Percentiles rank a stretch among this genome's conserved stretches.
Conservation (phyloP, 2,329 filamentous ascomycete genomes). For the Huntiella abstrusa region DNA sequence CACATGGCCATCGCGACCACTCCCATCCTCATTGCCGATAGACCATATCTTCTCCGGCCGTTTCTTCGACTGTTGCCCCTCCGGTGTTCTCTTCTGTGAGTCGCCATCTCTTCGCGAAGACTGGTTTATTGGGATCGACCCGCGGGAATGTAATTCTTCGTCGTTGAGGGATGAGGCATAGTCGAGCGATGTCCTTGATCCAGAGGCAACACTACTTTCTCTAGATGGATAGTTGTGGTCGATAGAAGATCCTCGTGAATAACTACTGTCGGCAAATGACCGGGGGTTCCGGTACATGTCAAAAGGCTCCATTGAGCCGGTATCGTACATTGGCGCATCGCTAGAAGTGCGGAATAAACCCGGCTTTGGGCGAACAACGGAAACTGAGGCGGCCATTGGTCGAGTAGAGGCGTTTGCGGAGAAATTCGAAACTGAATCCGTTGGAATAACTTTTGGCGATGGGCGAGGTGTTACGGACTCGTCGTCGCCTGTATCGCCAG, state of each 20-base stretch:
- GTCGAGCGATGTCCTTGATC: constrained; percentile 3
- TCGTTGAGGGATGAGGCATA: constrained; percentile 1
- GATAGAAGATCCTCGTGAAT: constrained; percentile 2
- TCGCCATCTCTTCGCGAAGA: too few relatives aligned
- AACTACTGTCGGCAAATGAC: constrained; percentile 1
- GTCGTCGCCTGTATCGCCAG: constrained; percentile 6
- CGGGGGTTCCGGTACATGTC: constrained; percentile 5
- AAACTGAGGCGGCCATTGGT: constrained; percentile 9
- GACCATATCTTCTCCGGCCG: constrained; percentile 44
- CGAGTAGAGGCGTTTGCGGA: constrained; percentile 3
- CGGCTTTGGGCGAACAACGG: constrained; percentile 6
- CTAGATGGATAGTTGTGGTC: constrained; percentile 4
- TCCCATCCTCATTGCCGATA: constrained; percentile 31
- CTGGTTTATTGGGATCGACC: too few relatives aligned
- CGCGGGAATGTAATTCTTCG: too few relatives aligned
- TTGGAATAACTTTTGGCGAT: constrained; percentile 6
- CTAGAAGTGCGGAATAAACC: constrained; percentile 21
- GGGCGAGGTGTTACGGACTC: constrained; percentile 9
- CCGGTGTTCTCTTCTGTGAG: neutral
- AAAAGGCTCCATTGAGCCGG: constrained; percentile 14
- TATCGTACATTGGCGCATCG: constrained; percentile 22
- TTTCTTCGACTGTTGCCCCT: constrained; percentile 13
- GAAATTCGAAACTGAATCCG: neutral
- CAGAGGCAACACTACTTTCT: constrained; percentile 7
- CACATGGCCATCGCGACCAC: constrained; percentile 32